Evolutionary conservation across 306 rosid genomes (phyloP), one percentile per base, ranked within the genome.

Genomic region (Dryas alaskensis): DNA sequence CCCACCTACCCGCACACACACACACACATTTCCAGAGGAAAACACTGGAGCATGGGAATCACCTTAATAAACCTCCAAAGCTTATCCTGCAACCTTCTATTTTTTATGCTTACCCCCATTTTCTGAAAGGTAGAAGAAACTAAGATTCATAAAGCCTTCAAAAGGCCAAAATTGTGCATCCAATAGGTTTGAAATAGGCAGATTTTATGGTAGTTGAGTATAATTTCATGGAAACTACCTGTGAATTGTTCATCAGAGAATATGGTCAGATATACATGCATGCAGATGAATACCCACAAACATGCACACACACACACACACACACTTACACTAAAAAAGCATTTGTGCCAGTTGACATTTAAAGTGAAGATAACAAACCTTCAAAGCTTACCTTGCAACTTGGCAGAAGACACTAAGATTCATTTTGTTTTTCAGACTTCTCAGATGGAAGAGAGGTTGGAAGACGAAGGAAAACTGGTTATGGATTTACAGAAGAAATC

Each of bases 401-500:
- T 53, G 71, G 59, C 31, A 60, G 75, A 73, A 70, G 73, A 71
- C 40, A 77, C 42, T 80, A 76, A 60, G 14, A 69, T 78, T 73
- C 62, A 62, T 76, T 65, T 73, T n/a, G 4, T 74, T 76, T 83
- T 11, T 59, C 84, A 92, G 98, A 84, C 88, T 84, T 73, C 76
- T 83, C 82, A 67, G 65, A 72, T 87, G 77, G 92, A 86, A 69
- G 87, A 70, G 77, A 76, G 64, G 65, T 61, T 89, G 76, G 84
- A 77, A 74, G 87, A 84, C 68, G 84, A 82, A 55, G 80, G 65
- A 43, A 67, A 57, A 47, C 76, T 67, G 70, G 86, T 86, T 73
- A 31, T 63, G 67, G 89, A 87, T 59, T 87, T 92, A 70, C 92
- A 90, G 79, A 88, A 87, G 70, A 83, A 88, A 81, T 87, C 95